These are phyloP conservation scores for Platismatia glauca DNA, from an alignment of 495 filamentous ascomycete genomes.

Conservation along the genomic window DNA sequence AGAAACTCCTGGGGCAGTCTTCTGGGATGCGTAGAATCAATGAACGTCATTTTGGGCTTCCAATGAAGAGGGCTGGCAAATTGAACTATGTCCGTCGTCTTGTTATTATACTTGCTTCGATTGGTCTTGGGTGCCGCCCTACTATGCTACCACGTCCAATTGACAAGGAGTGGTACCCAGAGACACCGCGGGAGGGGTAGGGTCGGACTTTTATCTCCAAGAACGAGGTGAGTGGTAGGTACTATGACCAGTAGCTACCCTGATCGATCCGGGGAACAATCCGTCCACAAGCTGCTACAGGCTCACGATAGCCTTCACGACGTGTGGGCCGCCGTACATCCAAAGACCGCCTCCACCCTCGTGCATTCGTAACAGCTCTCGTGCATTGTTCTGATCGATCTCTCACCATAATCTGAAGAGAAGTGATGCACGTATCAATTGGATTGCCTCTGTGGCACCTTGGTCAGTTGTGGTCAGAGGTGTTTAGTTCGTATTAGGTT, in stretches of 20 bases:
- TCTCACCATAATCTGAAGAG: constrained; percentile 1
- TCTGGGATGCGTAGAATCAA: too few relatives aligned
- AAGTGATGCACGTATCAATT: background rate
- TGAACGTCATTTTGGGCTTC: too few relatives aligned
- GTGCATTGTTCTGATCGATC: background rate
- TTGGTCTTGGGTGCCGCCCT: too few relatives aligned
- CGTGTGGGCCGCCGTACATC: background rate
- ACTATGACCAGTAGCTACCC: constrained; percentile 4
- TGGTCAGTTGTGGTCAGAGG: too few relatives aligned
- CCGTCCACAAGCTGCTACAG: background rate
- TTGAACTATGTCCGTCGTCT: too few relatives aligned
- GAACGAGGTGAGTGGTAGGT: constrained; percentile 6
- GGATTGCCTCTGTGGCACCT: background rate
- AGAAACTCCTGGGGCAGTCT: too few relatives aligned
- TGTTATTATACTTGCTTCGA: too few relatives aligned
- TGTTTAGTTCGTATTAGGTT: too few relatives aligned
- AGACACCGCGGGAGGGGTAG: constrained; percentile 9
- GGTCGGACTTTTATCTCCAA: constrained; percentile 9
- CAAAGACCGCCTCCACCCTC: background rate
- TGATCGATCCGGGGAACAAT: background rate
- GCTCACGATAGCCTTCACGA: background rate
- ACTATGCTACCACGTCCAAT: background rate
- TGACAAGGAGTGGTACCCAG: constrained; percentile 2
- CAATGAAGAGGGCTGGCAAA: too few relatives aligned
- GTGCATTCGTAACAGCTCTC: constrained; percentile 1